Evolutionary conservation across 345 rosid genomes (phyloP).

Genomic region (Combretum micranthum): DNA sequence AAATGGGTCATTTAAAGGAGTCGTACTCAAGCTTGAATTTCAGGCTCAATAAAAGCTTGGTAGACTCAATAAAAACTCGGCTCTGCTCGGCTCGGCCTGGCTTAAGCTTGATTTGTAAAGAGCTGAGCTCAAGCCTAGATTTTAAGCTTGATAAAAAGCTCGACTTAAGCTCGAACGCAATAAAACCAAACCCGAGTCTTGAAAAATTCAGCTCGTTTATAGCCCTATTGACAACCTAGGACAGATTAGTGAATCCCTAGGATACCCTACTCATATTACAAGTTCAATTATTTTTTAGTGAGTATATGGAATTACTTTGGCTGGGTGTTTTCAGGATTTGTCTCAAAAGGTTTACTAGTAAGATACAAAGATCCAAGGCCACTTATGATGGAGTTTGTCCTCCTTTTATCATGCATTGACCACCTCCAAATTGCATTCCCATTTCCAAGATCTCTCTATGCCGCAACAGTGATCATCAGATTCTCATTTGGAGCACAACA

Average conservation of each 20-base stretch:
- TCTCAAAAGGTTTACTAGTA: constrained; percentile 50
- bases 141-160: too few relatives aligned
- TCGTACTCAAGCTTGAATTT: too few relatives aligned
- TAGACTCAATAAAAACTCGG: too few relatives aligned
- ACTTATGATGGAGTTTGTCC: constrained; percentile 62
- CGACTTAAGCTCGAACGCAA: too few relatives aligned
- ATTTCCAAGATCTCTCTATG: constrained; percentile 50
- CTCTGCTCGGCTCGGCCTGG: too few relatives aligned
- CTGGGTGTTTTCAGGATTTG: constrained; percentile 74
- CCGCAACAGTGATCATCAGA: constrained; percentile 65
- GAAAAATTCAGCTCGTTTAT: too few relatives aligned
- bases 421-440: constrained; percentile 74
- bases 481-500: constrained; percentile 79
- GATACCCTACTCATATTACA: constrained; percentile 52
- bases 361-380: constrained; percentile 66
- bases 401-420: constrained; percentile 49
- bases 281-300: constrained; percentile 58
- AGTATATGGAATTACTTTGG: constrained; percentile 94
- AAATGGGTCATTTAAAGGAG: too few relatives aligned
- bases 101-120: too few relatives aligned
- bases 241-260: constrained; percentile 84
- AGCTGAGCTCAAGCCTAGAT: too few relatives aligned
- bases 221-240: too few relatives aligned
- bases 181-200: too few relatives aligned
- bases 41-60: too few relatives aligned